phyloP scores from a whole-genome alignment of 257 asterid genomes.

The Fraxinus anomala region DNA sequence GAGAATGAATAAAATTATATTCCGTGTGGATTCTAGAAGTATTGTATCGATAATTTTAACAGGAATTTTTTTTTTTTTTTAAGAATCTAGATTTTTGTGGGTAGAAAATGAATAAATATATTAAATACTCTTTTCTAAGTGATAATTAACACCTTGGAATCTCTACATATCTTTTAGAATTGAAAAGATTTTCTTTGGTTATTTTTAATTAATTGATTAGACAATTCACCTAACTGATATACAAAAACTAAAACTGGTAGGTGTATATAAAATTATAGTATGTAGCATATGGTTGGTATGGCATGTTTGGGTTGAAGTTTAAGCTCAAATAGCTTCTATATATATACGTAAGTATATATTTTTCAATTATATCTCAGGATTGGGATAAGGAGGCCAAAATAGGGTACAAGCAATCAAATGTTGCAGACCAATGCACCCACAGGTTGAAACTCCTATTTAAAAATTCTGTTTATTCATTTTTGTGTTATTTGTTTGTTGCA shows the following conservation, averaged over 20 bases:
- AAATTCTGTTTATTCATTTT: background rate
- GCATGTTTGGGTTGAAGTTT: background rate
- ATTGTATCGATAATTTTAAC: background rate
- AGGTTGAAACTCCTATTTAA: conserved; percentile 33
- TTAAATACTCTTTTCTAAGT: background rate
- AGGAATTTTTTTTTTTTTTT: no score
- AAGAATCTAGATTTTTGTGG: background rate
- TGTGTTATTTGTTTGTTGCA: background rate
- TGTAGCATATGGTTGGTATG: background rate
- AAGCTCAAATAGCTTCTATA: background rate
- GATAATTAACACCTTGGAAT: background rate
- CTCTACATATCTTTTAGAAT: background rate
- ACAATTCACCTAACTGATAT: background rate
- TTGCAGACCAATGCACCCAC: conserved; percentile 68
- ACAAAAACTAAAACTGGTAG: background rate
- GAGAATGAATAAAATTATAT: background rate
- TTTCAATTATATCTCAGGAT: conserved; percentile 40
- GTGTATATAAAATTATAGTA: background rate
- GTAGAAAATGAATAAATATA: background rate
- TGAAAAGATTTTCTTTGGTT: background rate
- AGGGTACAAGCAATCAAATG: conserved; percentile 57
- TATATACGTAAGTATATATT: background rate
- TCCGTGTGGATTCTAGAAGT: background rate
- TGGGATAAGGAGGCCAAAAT: conserved; percentile 53
- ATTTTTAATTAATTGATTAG: background rate